Base-by-base conservation (phyloP, 495 filamentous ascomycete species). In the Penicillium chermesinum region DNA sequence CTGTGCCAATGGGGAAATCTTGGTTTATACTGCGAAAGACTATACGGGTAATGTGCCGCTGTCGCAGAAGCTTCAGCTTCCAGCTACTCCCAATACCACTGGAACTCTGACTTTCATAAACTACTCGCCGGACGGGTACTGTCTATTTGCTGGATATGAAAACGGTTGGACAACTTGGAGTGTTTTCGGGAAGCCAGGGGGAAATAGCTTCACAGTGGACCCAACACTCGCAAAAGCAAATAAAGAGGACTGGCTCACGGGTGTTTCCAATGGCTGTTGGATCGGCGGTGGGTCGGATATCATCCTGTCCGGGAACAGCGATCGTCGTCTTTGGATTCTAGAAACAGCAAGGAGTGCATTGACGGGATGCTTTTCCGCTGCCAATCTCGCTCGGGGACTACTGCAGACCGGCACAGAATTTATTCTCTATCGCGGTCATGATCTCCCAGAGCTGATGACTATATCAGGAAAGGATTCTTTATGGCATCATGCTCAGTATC, bases 61-160 rank as follows among this genome's bases (percentile, higher is more conserved):
- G n/a, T 97, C 91, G 7, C 89, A 96, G 59, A 76, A 78, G 35
- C 77, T 96, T 27, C 75, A 71, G 38, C 68, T 83, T 0, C 81
- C 87, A 7, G 81, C 80, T 1, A 86, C 88, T 7, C 58, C 65
- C 4, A 54, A 70, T 17, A 76, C 81, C 2, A 81, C 86, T 6
- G 94, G 94, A 2, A 55, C 60, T 15, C 63, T 96, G 37, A 88
- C 77, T 2, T 87, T 84, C 18, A 71, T 99, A 50, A 81, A 62
- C 52, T 99, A 95, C 72, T 96, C 94, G 8, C 88, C 93, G 0
- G 94, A 99, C 61, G 94, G 94, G 32, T 96, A 97, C 61, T 95
- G 91, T 59, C 77, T 97, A 3, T 95, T 99, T 65, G 89, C 86
- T 34, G 94, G 93, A 17, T 97, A 89, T 59, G 86, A 94, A 51